Evolutionary conservation across 2,329 filamentous ascomycete species (phyloP), one percentile per base, ranked within the genome.

Genomic region (Fusarium penzigii): DNA sequence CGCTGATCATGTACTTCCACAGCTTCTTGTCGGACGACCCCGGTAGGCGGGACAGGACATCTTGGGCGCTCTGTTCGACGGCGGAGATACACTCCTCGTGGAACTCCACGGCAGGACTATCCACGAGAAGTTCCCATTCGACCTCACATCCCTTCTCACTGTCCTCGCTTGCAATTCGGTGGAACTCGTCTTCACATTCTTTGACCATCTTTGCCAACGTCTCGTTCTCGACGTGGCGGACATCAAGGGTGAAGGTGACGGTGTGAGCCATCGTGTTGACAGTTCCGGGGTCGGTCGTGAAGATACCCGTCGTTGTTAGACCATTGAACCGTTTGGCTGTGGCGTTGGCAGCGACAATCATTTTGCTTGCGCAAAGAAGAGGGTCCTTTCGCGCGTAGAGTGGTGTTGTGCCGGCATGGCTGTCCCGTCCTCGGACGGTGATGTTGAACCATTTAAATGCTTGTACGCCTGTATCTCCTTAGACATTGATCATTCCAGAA

Each of bases 261-360:
- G 74, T 72, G 0, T 85, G 84, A 0, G 87, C 85, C 0, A 89
- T 84, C 0, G 87, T 90, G 66, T 90, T 90, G 13, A 86, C 85
- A 43, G 78, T 84, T 5, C 86, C 85, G 0, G 84, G 87, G 25
- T 55, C 57, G 14, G 51, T 52, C 1, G 39, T 49, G 10, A 71
- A 42, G 6, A 67, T 65, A 0, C 69, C 69, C 0, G 68, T 68
- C 0, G 69, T 69, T 1, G 65, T 52, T 0, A 72, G 56, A 1
- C 62, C 70, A 1, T 52, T 53, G 29, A 56, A 46, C 11, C 59
- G 47, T 1, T 63, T 58, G 2, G 66, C 68, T 2, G 67, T 44
- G 2, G 39, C 44, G 36, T 71, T 67, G 0, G 61, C 57, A 0
- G 64, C 64, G 0, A 57, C 65, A 39, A 72, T 61, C 48, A 72